Evolutionary conservation across 2,329 filamentous ascomycete species (phyloP), one percentile per base, ranked within the genome.

Genomic region (Phialemoniopsis sp.): DNA sequence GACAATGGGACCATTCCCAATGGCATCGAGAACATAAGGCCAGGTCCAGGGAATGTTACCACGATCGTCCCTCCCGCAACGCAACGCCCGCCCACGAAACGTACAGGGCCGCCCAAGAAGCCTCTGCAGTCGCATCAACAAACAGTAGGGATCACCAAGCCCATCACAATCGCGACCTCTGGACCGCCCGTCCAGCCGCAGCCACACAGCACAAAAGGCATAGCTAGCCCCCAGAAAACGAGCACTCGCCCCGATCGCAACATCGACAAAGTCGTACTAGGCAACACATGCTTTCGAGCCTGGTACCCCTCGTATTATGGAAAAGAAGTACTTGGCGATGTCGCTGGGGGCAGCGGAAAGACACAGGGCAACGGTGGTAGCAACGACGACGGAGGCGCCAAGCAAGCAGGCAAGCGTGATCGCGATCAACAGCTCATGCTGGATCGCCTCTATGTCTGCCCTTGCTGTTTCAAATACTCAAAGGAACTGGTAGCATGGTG

Each of bases 261-360:
- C 59, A 85, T 96, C 48, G 80, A 89, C 56, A 87, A 88, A 57
- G 87, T 96, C 37, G 83, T 95, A 39, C 72, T 96, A 45, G 91
- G 90, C 5, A 80, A 89, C 52, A 72, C 93, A 26, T 80, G 82
- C 52, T 94, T 96, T 66, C 82, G 83, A 52, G 86, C 90, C 3
- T 95, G 90, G 89, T 96, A 93, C 60, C 88, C 89, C 8, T 94
- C 88, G 13, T 93, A 90, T 61, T 95, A 96, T 60, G 72, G 71
- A 65, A 95, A 78, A 69, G 89, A 82, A 40, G 67, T 81, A 8
- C 62, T 82, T 5, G 77, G 76, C 12, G 74, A 79, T 39, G 52
- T 60, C 4, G 48, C 64, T 4, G 56, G 55, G 16, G 56, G 53
- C 42, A 47, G 43, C 14, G 44, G 43, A 40, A 46, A 47, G 16